These are phyloP conservation scores for Reticulascus tulasneorum DNA, from an alignment of 2,329 filamentous ascomycete genomes.

Conservation along the genomic window DNA sequence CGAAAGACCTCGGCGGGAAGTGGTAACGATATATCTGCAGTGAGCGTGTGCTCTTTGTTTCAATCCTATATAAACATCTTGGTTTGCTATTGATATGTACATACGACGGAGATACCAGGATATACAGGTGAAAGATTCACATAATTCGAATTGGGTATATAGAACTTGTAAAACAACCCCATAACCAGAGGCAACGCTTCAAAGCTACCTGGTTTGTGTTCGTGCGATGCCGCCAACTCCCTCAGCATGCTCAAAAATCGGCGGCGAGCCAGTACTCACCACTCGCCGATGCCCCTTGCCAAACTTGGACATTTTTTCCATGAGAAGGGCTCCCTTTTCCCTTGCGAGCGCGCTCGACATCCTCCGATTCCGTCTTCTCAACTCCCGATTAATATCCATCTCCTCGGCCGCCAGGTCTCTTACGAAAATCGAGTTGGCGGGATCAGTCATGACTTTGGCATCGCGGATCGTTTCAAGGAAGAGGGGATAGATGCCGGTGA, in stretches of 20 bases:
- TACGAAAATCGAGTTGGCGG: conserved; percentile 13
- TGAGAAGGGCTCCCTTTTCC: conserved; percentile 7
- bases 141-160: neutral
- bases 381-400: conserved; percentile 8
- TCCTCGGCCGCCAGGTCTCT: conserved; percentile 8
- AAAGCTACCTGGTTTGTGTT: too few species aligned
- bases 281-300: too few species aligned
- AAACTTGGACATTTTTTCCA: conserved; percentile 9
- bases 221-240: too few species aligned
- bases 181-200: too few species aligned
- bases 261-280: too few species aligned
- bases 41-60: too few species aligned
- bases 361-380: conserved; percentile 5
- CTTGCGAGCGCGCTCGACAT: conserved; percentile 7
- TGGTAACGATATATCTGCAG: too few species aligned
- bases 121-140: neutral
- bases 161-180: neutral
- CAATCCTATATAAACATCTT: too few species aligned
- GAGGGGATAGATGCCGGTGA: conserved; percentile 43
- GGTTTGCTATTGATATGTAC: too few species aligned
- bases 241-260: too few species aligned
- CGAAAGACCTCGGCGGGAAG: too few species aligned
- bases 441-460: conserved; percentile 41
- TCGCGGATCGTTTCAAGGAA: conserved; percentile 44
- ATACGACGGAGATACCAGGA: too few species aligned